Evolutionary conservation across 768 basidiomycete species (phyloP).

Genomic region (Kwoniella sp.): DNA sequence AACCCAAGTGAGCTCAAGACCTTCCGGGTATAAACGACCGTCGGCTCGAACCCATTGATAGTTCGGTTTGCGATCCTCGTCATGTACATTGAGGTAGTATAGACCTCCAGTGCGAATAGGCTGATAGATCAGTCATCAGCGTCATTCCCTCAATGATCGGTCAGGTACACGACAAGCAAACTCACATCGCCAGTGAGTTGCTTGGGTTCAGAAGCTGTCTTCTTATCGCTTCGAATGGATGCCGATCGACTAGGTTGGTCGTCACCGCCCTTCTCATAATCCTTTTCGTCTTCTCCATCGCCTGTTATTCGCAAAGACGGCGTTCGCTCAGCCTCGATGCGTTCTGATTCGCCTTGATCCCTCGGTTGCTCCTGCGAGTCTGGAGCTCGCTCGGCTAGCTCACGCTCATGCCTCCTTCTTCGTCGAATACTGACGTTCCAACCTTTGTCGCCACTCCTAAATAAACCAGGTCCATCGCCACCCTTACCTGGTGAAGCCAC

Average conservation of each 20-base stretch:
- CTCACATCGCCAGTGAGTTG: constrained; percentile 33
- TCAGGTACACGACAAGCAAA: neutral
- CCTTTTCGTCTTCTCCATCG: neutral
- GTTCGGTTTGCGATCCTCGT: constrained; percentile 61
- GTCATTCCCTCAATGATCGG: neutral
- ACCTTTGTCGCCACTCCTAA: constrained; percentile 27
- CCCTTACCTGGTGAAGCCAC: constrained; percentile 29
- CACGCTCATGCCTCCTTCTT: constrained; percentile 27
- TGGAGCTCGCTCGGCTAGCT: constrained; percentile 34
- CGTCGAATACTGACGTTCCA: constrained; percentile 49
- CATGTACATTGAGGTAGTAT: constrained; percentile 93
- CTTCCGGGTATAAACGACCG: constrained; percentile 70
- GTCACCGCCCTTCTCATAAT: neutral
- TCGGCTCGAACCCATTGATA: constrained; percentile 79
- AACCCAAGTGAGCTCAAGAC: constrained; percentile 83
- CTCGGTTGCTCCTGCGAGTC: constrained; percentile 3
- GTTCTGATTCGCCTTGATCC: neutral
- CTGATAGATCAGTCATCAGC: constrained; percentile 56
- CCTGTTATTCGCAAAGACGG: neutral
- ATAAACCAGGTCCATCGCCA: constrained; percentile 15
- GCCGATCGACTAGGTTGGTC: constrained; percentile 16
- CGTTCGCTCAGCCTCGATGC: neutral
- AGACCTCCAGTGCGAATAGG: constrained; percentile 80
- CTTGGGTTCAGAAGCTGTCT: constrained; percentile 15
- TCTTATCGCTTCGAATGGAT: constrained; percentile 15